phyloP scores from a whole-genome alignment of 805 yeast genomes.

The Spathaspora hagerdaliae region DNA sequence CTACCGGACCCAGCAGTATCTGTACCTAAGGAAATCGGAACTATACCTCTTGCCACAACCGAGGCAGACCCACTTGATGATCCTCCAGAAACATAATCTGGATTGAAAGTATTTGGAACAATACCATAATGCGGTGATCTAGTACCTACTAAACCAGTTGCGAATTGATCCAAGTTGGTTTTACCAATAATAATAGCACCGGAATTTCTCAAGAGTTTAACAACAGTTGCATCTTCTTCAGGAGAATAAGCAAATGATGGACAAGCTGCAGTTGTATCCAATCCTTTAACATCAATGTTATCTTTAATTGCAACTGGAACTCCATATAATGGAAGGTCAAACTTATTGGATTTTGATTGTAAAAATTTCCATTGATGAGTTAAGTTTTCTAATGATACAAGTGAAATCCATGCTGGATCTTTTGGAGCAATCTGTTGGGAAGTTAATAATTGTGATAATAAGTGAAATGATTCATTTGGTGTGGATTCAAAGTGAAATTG shows the following conservation, averaged over 20 bases:
- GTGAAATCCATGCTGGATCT: slow-evolving; percentile 92
- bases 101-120: slow-evolving; percentile 74
- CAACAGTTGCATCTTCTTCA: slow-evolving; percentile 69
- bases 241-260: slow-evolving; percentile 77
- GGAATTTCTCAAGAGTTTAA: slow-evolving; percentile 65
- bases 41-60: slow-evolving; percentile 84
- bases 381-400: slow-evolving; percentile 60
- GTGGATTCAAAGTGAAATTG: slow-evolving; percentile 60
- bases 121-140: slow-evolving; percentile 87
- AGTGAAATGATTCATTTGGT: slow-evolving; percentile 54
- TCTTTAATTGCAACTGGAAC: slow-evolving; percentile 95
- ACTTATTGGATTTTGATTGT: slow-evolving; percentile 55
- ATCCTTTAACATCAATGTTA: slow-evolving; percentile 82
- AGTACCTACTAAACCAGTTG: slow-evolving; percentile 94
- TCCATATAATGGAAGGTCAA: slow-evolving; percentile 71
- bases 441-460: slow-evolving; percentile 43
- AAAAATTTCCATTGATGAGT: slow-evolving; percentile 74
- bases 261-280: slow-evolving; percentile 92
- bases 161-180: slow-evolving; percentile 94
- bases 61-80: slow-evolving; percentile 95
- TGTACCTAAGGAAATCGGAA: slow-evolving; percentile 87
- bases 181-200: slow-evolving; percentile 95
- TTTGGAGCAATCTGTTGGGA: slow-evolving; percentile 43
- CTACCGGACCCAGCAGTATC: slow-evolving; percentile 99
- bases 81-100: slow-evolving; percentile 86